Percentiles rank a stretch among this genome's conserved stretches.
phyloP scores from a whole-genome alignment of 2,329 filamentous ascomycete genomes.

The Colletotrichum sp. region DNA sequence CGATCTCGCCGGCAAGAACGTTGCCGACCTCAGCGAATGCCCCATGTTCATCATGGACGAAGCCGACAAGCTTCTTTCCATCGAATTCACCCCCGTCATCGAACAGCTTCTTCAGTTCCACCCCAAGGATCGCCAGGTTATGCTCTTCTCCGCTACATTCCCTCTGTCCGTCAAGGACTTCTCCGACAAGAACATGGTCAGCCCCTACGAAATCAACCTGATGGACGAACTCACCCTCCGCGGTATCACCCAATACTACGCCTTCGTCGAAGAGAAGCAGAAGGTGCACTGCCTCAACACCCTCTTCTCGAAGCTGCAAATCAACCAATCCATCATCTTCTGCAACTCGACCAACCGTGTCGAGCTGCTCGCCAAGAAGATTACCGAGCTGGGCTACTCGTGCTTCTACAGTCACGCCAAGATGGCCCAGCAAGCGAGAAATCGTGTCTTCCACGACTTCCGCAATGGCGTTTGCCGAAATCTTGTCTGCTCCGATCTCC shows the following conservation, averaged over 20 bases:
- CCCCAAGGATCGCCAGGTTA: slow-evolving; percentile 96
- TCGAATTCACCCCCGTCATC: slow-evolving; percentile 96
- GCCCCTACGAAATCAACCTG: slow-evolving; percentile 97
- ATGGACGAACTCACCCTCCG: slow-evolving; percentile 99
- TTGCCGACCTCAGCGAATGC: slow-evolving; percentile 94
- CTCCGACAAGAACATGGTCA: slow-evolving; percentile 96
- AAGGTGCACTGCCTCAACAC: slow-evolving; percentile 99
- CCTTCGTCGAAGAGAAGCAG: slow-evolving; percentile 98
- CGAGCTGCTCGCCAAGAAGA: slow-evolving; percentile 97
- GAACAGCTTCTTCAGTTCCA: slow-evolving; percentile 95
- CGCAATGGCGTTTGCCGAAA: slow-evolving; percentile 97
- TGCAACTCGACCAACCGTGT: slow-evolving; percentile 99
- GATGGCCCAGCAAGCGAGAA: slow-evolving; percentile 96
- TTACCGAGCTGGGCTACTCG: slow-evolving; percentile 97
- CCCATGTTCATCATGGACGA: slow-evolving; percentile 99
- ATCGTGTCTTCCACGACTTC: slow-evolving; percentile 99
- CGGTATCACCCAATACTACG: slow-evolving; percentile 99
- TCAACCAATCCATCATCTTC: slow-evolving; percentile 99
- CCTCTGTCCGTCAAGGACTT: slow-evolving; percentile 97
- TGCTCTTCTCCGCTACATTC: slow-evolving; percentile 99
- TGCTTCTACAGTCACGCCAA: slow-evolving; percentile 99
- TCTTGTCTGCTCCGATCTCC: slow-evolving; percentile 94
- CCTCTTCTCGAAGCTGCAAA: slow-evolving; percentile 97
- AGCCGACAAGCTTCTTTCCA: slow-evolving; percentile 95
- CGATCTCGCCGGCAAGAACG: slow-evolving; percentile 93